Conservation (phyloP, 768 basidiomycete species). For the Kwoniella botswanensis region DNA sequence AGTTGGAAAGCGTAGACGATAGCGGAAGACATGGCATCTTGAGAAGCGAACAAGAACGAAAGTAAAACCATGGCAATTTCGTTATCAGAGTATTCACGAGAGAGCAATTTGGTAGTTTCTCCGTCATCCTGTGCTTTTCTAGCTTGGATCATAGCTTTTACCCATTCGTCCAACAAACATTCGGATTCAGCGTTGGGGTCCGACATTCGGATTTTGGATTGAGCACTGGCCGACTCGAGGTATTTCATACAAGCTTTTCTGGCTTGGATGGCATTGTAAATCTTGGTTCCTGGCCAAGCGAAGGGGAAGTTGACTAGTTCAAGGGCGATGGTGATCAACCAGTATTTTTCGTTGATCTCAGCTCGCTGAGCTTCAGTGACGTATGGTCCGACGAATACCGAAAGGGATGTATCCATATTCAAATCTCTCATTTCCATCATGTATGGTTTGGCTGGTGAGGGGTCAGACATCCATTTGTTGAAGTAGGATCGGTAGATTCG, state of each 20-base stretch:
- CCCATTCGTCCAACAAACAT: constrained; percentile 95
- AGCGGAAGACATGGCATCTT: constrained; percentile 98
- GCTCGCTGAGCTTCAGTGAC: constrained; percentile 76
- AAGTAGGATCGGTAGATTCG: constrained; percentile 77
- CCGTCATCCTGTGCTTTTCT: constrained; percentile 46
- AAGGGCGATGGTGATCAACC: constrained; percentile 91
- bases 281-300: constrained; percentile 91
- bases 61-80: constrained; percentile 98
- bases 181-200: constrained; percentile 72
- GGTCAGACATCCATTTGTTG: constrained; percentile 69
- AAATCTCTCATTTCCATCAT: constrained; percentile 92
- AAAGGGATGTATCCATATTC: constrained; percentile 96
- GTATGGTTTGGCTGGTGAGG: constrained; percentile 61
- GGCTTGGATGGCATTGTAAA: constrained; percentile 89
- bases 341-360: constrained; percentile 92
- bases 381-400: constrained; percentile 92
- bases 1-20: constrained; percentile 96
- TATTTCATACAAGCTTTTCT: constrained; percentile 75
- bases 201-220: constrained; percentile 81
- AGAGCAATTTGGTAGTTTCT: constrained; percentile 69
- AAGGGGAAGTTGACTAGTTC: constrained; percentile 99
- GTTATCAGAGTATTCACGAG: constrained; percentile 78
- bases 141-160: constrained; percentile 69
- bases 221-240: constrained; percentile 75
- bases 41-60: constrained; percentile 93